These are phyloP conservation scores for Papilionanthe hybrid DNA, from an alignment of 116 monocot genomes.

Conservation along the genomic window DNA sequence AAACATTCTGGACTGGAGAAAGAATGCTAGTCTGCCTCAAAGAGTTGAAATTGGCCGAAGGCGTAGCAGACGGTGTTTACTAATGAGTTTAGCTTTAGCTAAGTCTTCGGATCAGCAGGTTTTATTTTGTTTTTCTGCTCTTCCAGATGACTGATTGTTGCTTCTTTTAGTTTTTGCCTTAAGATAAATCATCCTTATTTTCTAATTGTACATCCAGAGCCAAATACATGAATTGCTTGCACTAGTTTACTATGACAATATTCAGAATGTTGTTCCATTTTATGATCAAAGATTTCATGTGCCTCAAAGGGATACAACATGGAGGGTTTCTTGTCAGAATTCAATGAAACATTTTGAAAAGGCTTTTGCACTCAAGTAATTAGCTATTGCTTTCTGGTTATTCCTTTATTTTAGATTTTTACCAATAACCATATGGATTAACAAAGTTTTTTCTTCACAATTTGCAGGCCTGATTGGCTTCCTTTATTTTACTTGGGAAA, in stretches of 20 bases:
- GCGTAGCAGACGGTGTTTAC: slow-evolving; percentile 73
- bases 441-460: neutral
- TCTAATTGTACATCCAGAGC: slow-evolving; percentile 33
- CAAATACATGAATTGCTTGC: slow-evolving; percentile 92
- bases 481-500: slow-evolving; percentile 96
- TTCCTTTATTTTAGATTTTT: neutral
- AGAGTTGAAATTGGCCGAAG: slow-evolving; percentile 92
- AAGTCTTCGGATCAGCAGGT: slow-evolving; percentile 61
- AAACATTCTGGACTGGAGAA: slow-evolving; percentile 77
- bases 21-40: slow-evolving; percentile 48
- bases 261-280: slow-evolving; percentile 96
- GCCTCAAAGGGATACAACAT: slow-evolving; percentile 72
- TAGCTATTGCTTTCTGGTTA: slow-evolving; percentile 4
- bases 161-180: neutral
- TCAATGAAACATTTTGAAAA: slow-evolving; percentile 92
- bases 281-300: slow-evolving; percentile 78
- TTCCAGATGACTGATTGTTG: neutral
- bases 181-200: neutral
- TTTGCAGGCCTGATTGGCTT: slow-evolving; percentile 80
- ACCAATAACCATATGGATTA: neutral
- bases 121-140: neutral
- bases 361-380: slow-evolving; percentile 73
- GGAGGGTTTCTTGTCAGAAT: slow-evolving; percentile 70
- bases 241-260: slow-evolving; percentile 91
- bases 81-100: slow-evolving; percentile 90